These are phyloP conservation scores for Xylariaceae sp. DNA, from an alignment of 2,329 filamentous ascomycete species.

Conservation along the genomic window DNA sequence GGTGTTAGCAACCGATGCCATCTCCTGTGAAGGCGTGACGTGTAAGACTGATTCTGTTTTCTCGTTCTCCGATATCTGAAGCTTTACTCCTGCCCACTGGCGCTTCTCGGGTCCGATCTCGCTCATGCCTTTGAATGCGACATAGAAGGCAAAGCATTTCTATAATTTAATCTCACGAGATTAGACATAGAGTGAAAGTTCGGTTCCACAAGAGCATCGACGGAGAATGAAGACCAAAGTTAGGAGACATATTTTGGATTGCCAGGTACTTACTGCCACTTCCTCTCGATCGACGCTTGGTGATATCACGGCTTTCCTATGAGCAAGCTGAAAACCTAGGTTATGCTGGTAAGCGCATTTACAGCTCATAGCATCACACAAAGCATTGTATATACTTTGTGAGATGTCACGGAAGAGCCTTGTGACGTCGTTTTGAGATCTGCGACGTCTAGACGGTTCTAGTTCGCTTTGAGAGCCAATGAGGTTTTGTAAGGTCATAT, in stretches of 20 bases:
- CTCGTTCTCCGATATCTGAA: too few relatives aligned
- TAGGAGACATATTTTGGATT: not conserved
- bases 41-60: too few relatives aligned
- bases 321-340: conserved; percentile 5
- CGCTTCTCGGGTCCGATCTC: too few relatives aligned
- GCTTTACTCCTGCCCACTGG: too few relatives aligned
- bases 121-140: too few relatives aligned
- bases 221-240: not conserved
- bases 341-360: not conserved
- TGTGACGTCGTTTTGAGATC: conserved; percentile 2
- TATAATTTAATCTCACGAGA: too few relatives aligned
- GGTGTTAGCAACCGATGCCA: too few relatives aligned
- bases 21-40: too few relatives aligned
- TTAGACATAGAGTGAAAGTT: too few relatives aligned
- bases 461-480: not conserved
- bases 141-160: too few relatives aligned
- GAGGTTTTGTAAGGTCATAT: not conserved
- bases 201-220: too few relatives aligned
- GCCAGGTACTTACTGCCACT: not conserved
- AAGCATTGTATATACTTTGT: conserved; percentile 1
- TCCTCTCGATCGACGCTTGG: not conserved
- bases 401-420: conserved; percentile 3
- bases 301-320: not conserved
- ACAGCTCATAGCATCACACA: not conserved
- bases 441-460: not conserved